Base-by-base conservation (phyloP, 2,329 filamentous ascomycete species). In the Dactylellina leptospora region DNA sequence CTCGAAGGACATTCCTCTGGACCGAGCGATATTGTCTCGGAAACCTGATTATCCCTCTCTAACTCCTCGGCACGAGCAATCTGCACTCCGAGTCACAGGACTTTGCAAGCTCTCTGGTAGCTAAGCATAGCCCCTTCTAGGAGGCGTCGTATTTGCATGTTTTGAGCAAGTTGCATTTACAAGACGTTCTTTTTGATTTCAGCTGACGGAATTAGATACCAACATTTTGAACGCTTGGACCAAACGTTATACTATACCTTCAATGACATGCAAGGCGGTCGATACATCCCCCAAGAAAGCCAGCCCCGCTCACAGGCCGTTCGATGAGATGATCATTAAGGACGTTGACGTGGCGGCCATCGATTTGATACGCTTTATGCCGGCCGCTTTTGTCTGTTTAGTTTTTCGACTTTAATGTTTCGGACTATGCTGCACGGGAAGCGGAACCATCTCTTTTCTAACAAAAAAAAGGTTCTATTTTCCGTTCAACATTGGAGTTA, bases 161-260 rank as follows among this genome's bases (percentile, higher is more conserved):
- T 72, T 72, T 64, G 59, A 72, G 59, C 45, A 59, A 72, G 56
- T 63, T 72, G 68, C 68, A 72, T 59, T 72, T 72, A 72, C 59
- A 47, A 72, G 38, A 72, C 20, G 54, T 64, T 63, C 48, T 63
- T 71, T 54, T 38, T 10, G 51, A 47, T 72, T 72, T 72, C 68
- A 72, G 68, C 68, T 72, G 68, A 72, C 68, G 68, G 30, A 64
- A 72, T 64, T 72, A 72, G 68, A 72, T 72, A 72, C 68, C 68
- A 72, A 72, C 68, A 72, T 72, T 45, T n/a, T n/a, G n/a, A 47
- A 72, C 59, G 59, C 59, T 72, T 64, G 45, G 53, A 72, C 68
- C 51, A 64, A 60, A 64, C 47, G 68, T 72, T 72, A 72, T 72
- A 64, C 53, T 72, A 72, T 72, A 64, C 53, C 68, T 42, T 64